phyloP scores from a whole-genome alignment of 2,329 filamentous ascomycete species.

The Lasiodiplodia hormozganensis region DNA sequence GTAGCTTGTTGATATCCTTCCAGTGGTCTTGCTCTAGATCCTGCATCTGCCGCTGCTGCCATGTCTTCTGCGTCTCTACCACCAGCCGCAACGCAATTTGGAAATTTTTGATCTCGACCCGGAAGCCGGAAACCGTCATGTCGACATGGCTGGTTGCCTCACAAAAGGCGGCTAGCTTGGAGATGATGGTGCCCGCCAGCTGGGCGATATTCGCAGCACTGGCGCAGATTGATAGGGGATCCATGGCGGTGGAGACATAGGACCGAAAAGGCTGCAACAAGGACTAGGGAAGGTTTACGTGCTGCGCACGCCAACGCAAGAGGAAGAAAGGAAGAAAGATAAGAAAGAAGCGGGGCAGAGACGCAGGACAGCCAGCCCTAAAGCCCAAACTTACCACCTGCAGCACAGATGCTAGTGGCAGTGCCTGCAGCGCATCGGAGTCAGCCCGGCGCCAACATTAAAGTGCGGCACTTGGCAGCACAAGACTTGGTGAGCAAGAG shows the following conservation, averaged over 20 bases:
- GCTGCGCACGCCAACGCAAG: not conserved
- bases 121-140: constrained; percentile 16
- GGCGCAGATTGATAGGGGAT: constrained; percentile 29
- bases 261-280: constrained; percentile 4
- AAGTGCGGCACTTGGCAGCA: not conserved
- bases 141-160: constrained; percentile 26
- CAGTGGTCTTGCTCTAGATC: constrained; percentile 23
- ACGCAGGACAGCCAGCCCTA: constrained; percentile 8
- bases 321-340: not conserved
- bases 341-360: not conserved
- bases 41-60: not conserved
- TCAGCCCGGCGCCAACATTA: not conserved
- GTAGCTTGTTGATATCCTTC: constrained; percentile 13
- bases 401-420: constrained; percentile 12
- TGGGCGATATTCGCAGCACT: constrained; percentile 26
- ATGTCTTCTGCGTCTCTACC: not conserved
- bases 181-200: constrained; percentile 26
- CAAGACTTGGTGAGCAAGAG: not conserved
- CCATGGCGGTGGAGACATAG: constrained; percentile 25
- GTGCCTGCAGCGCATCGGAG: constrained; percentile 4
- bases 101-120: constrained; percentile 21
- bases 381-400: not conserved
- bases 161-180: constrained; percentile 16
- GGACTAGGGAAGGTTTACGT: not conserved
- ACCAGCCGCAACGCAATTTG: constrained; percentile 11